Conservation (phyloP, 257 asterid genomes). For the Coffea eugenioides region DNA sequence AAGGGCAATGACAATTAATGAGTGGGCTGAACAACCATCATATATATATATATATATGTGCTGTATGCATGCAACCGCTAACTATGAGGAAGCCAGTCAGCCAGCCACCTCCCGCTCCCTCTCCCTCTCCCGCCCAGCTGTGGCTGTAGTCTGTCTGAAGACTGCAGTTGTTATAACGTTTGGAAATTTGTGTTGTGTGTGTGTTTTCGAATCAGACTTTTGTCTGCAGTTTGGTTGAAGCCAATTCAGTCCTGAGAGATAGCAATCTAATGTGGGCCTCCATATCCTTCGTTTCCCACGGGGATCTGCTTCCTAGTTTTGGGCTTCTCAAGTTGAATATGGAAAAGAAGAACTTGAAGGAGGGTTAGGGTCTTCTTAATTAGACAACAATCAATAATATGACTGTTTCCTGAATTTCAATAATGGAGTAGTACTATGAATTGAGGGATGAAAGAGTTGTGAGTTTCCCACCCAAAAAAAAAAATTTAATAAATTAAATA, state of each 20-base stretch:
- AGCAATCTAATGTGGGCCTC: constrained; percentile 6
- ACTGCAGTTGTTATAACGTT: neutral
- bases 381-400: no score
- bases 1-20: neutral
- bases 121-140: no score
- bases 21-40: neutral
- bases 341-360: no score
- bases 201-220: constrained; percentile 2
- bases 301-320: neutral
- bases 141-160: neutral
- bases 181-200: constrained; percentile 12
- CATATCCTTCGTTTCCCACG: neutral
- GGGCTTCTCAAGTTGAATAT: neutral
- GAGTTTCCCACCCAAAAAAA: no score
- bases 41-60: no score
- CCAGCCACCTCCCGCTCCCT: neutral
- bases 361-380: no score
- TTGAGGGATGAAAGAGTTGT: no score
- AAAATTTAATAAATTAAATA: no score
- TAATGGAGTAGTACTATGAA: no score
- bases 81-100: neutral
- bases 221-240: constrained; percentile 4
- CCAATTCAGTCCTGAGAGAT: neutral
- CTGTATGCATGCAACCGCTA: neutral
- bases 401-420: neutral